Evolutionary conservation across 1,284 basidiomycete genomes (phyloP).

Genomic region (Abortiporus biennis): DNA sequence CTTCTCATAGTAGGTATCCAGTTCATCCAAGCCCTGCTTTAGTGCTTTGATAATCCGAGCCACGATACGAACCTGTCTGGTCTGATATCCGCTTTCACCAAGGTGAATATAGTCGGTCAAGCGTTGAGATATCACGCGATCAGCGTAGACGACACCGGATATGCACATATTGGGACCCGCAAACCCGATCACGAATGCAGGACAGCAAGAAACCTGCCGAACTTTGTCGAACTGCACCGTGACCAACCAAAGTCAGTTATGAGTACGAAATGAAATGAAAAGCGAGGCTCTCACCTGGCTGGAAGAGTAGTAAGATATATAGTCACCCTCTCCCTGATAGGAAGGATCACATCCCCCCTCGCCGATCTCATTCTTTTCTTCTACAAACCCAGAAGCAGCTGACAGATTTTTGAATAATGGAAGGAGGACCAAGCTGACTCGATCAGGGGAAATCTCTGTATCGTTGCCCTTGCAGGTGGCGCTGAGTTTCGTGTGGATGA

Average conservation of each 20-base stretch:
- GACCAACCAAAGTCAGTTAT: no score
- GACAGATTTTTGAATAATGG: no score
- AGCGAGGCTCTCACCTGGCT: no score
- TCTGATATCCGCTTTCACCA: slow-evolving; percentile 2
- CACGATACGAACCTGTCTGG: neutral
- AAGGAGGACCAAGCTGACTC: no score
- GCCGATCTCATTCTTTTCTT: neutral
- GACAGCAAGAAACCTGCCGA: slow-evolving; percentile 4
- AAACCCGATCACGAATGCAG: slow-evolving; percentile 7
- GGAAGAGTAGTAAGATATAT: no score
- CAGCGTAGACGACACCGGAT: slow-evolving; percentile 9
- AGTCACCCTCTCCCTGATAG: neutral
- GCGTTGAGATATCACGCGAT: slow-evolving; percentile 7
- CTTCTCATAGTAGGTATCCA: slow-evolving; percentile 2
- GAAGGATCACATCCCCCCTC: neutral
- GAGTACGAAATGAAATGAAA: no score
- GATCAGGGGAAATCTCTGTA: no score
- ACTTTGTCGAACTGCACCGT: no score
- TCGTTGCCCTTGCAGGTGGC: no score
- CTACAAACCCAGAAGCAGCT: no score
- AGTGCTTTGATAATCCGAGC: slow-evolving; percentile 8
- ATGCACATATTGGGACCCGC: slow-evolving; percentile 9
- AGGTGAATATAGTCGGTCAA: slow-evolving; percentile 17
- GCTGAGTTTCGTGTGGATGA: no score
- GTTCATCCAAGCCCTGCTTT: neutral